Conservation (phyloP, 2,329 filamentous ascomycete species). For the Colletotrichum sp. region DNA sequence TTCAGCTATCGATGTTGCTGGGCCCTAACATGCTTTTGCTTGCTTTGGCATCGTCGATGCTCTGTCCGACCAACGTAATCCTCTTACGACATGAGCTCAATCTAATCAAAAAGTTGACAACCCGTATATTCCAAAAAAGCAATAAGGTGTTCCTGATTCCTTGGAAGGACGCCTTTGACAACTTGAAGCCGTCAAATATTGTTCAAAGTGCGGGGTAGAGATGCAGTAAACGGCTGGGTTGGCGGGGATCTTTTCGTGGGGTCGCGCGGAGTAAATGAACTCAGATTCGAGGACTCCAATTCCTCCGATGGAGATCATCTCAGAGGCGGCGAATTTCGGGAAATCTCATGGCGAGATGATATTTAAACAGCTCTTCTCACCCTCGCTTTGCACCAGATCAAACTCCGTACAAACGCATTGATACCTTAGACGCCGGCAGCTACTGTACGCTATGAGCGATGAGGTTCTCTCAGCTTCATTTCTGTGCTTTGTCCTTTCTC, state of each 20-base stretch:
- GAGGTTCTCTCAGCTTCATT: neutral
- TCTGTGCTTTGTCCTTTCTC: neutral
- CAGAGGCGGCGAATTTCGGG: neutral
- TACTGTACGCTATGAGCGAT: neutral
- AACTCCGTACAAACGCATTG: neutral
- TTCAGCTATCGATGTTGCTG: neutral
- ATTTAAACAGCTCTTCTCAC: neutral
- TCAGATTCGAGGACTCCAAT: conserved; percentile 1
- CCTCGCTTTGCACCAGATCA: neutral
- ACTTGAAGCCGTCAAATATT: neutral
- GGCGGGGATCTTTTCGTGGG: neutral
- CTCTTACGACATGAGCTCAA: neutral
- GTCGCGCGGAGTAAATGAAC: neutral
- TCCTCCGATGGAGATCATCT: neutral
- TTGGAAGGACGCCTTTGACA: neutral
- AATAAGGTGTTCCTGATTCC: neutral
- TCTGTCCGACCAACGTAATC: neutral
- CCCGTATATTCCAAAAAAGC: neutral
- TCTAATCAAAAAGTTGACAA: neutral
- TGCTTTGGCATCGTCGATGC: neutral
- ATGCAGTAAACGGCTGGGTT: neutral
- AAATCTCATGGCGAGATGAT: neutral
- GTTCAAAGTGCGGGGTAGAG: neutral
- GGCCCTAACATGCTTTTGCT: neutral
- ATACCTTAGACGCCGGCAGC: neutral